Evolutionary conservation across 2,329 filamentous ascomycete genomes (phyloP).

Genomic region (Phialocephala subalpina): DNA sequence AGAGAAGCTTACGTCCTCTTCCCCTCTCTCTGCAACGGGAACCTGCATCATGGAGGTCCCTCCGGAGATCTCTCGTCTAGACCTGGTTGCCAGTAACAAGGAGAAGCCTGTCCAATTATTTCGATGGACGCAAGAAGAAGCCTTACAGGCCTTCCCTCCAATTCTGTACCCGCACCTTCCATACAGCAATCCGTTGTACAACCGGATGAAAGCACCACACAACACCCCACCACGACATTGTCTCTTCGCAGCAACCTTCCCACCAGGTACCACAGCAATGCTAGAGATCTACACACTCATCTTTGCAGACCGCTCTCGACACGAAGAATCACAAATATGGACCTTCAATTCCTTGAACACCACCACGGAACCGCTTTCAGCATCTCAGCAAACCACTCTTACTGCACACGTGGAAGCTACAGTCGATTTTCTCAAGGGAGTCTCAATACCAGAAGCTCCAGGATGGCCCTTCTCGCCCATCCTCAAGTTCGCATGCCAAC

Average conservation of each 20-base stretch:
- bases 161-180: conserved; percentile 37
- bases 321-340: conserved; percentile 43
- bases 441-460: conserved; percentile 38
- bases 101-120: neutral
- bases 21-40: neutral
- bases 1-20: neutral
- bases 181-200: conserved; percentile 40
- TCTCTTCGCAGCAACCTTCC: conserved; percentile 42
- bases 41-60: neutral
- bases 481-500: conserved; percentile 38
- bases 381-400: conserved; percentile 16
- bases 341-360: conserved; percentile 39
- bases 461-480: conserved; percentile 41
- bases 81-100: neutral
- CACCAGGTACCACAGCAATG: conserved; percentile 17
- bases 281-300: conserved; percentile 38
- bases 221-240: conserved; percentile 39
- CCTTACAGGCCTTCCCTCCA: conserved; percentile 33
- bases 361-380: conserved; percentile 29
- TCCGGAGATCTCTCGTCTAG: neutral
- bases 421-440: conserved; percentile 35
- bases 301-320: conserved; percentile 42
- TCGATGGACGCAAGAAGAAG: conserved; percentile 7
- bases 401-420: conserved; percentile 24
- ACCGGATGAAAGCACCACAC: conserved; percentile 40